These are phyloP conservation scores for Tricholoma matsutake DNA, from an alignment of 768 basidiomycete species.

Conservation along the genomic window DNA sequence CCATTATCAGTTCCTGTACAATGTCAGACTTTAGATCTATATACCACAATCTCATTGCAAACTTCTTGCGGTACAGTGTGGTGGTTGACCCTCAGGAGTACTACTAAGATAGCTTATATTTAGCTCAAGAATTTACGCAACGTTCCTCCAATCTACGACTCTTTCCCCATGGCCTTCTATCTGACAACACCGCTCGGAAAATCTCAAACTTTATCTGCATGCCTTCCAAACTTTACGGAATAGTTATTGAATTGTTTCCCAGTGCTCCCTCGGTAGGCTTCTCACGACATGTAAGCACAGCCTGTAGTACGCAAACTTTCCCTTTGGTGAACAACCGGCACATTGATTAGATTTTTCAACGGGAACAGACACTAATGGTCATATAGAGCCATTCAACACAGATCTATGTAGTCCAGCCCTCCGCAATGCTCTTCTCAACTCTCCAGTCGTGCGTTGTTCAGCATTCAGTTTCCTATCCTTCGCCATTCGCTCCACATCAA, in stretches of 20 bases:
- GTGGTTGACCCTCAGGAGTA: no score
- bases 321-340: no score
- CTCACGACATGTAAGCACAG: background rate
- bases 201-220: constrained; percentile 37
- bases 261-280: background rate
- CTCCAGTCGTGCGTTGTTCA: constrained; percentile 81
- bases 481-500: constrained; percentile 74
- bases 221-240: constrained; percentile 25
- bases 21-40: no score
- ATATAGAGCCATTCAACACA: background rate
- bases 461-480: constrained; percentile 75
- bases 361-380: no score
- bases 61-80: no score
- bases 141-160: no score
- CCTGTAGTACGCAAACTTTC: no score
- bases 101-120: no score
- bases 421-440: constrained; percentile 61
- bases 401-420: constrained; percentile 49
- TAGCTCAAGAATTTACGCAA: no score
- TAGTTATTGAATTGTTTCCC: background rate
- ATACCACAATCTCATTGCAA: no score
- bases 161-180: constrained; percentile 12
- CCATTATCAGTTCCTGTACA: no score
- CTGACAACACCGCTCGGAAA: constrained; percentile 7
- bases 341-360: no score